Evolutionary conservation across 352 stramenopile genomes (phyloP), one percentile per base, ranked within the genome.

Genomic region (Phytophthora chlamydospora): DNA sequence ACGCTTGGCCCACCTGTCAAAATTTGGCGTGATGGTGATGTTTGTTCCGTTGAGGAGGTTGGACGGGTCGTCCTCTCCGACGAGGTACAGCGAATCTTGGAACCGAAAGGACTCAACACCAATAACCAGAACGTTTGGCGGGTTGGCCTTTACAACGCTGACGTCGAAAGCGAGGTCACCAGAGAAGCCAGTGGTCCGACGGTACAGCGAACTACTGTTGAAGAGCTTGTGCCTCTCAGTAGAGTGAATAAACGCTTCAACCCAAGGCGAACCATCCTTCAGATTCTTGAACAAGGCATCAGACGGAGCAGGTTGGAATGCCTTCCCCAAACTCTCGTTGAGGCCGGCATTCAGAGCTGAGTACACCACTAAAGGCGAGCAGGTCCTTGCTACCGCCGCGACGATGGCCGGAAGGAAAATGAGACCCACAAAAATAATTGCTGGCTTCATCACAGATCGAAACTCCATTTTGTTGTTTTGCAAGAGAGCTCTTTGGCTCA

Each of bases 21-120:
- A 80, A 6, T 73, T 47, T 2, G 67, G 70, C 8, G 70, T 78
- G 5, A 80, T 54, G 1, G 62, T 68, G 50, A n/a, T 19, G 12
- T 45, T 45, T 19, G n/a, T 31, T 24, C 39, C 39, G n/a, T 45
- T 45, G 13, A 27, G 29, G 13, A 83, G 21, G 51, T 80, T 75
- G 13, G 58, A 7, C 11, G 39, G 39, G 31, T 60, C 42, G 16
- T 61, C 66, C 43, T 81, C 71, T 5, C 52, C 70, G 1, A 73
- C 62, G 6, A 82, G 52, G 29, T 75, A 78, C 34, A 61, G 55
- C 14, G 69, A 82, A 49, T 82, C 73, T 24, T 61, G 59, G 46
- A 68, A 69, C 14, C 73, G 70, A 35, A 79, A 77, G 39, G 73
- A 82, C 44, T 82, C 73, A 33, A 82, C 59, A 3, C 40, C 61